Evolutionary conservation across 1,284 basidiomycete genomes (phyloP).

Genomic region (Phylloporus gajari): DNA sequence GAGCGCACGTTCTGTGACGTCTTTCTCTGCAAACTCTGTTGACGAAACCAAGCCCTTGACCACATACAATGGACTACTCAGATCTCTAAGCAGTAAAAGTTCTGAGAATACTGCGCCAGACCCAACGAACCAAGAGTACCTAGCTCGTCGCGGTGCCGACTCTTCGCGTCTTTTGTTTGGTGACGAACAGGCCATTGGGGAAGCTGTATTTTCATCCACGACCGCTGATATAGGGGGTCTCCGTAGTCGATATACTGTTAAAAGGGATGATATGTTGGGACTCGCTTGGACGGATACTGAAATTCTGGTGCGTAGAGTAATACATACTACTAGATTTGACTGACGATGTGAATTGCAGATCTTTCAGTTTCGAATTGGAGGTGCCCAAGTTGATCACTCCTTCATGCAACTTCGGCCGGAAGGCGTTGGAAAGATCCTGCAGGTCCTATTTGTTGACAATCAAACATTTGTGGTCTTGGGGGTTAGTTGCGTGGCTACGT

Average conservation of each 20-base stretch:
- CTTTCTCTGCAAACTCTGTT: slow-evolving; percentile 30
- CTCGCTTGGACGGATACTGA: slow-evolving; percentile 42
- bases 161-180: slow-evolving; percentile 39
- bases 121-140: neutral
- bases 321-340: no score
- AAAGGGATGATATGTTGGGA: slow-evolving; percentile 35
- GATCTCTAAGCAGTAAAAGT: slow-evolving; percentile 49
- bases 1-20: slow-evolving; percentile 28
- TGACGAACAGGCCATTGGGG: slow-evolving; percentile 35
- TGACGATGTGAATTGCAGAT: slow-evolving; percentile 19
- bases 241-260: slow-evolving; percentile 32
- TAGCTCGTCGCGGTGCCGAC: slow-evolving; percentile 21
- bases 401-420: slow-evolving; percentile 29
- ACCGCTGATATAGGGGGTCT: slow-evolving; percentile 28
- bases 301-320: slow-evolving; percentile 33
- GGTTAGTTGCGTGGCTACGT: slow-evolving; percentile 23
- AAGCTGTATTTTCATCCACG: slow-evolving; percentile 30
- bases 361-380: slow-evolving; percentile 34
- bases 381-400: neutral
- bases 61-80: slow-evolving; percentile 66
- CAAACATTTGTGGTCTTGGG: slow-evolving; percentile 39
- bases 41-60: slow-evolving; percentile 42
- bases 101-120: slow-evolving; percentile 47
- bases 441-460: slow-evolving; percentile 36
- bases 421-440: slow-evolving; percentile 31